Base-by-base conservation (phyloP, 495 filamentous ascomycete species). In the Durotheca rogersii region DNA sequence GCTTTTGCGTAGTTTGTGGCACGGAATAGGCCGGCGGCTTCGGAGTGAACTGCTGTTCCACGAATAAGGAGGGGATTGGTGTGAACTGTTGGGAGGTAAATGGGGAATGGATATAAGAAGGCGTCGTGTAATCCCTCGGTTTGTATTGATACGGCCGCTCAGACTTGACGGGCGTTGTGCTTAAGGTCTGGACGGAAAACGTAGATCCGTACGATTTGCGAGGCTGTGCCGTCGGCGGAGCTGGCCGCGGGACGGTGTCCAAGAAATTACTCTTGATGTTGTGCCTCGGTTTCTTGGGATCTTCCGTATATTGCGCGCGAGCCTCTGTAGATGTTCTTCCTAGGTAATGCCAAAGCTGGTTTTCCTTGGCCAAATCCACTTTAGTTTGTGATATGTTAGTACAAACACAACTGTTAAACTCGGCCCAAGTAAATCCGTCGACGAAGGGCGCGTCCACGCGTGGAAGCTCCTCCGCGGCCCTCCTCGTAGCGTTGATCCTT, bases 291-390 rank as follows among this genome's bases (percentile, higher is more conserved):
- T 79, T 82, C 30, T 70, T 70, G 51, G 78, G 82, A 72, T 94
- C 85, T 55, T 93, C 86, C 20, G 93, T 95, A 73, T 90, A 98
- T 63, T 95, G 88, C 34, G 89, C 85, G 69, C 85, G 90, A 60
- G 90, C 86, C 64, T 98, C 93, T 14, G 93, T 97, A 35, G 92
- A 96, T 38, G 76, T 81, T 60, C 82, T 79, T 12, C 88, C 88
- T 54, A 98, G 77, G 67, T 96, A 98, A 69, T 88, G 82, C 92
- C 91, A 98, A 45, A 95, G 68, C 57, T 87, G 83, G 47, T 90
- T 81, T 7, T 80, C 73, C 64, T 83, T 82, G 51, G 68, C 61
- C 14, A 95, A 60, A 58, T 92, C 81, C 40, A 93, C 74, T 69
- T 70, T 86, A 74, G 45, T 72, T 64, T 61, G 76, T 20, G 51